Percentiles rank a stretch among this genome's conserved stretches.
Evolutionary conservation across 2,329 filamentous ascomycete species (phyloP).

Genomic region (Colletotrichum tamarilloi): DNA sequence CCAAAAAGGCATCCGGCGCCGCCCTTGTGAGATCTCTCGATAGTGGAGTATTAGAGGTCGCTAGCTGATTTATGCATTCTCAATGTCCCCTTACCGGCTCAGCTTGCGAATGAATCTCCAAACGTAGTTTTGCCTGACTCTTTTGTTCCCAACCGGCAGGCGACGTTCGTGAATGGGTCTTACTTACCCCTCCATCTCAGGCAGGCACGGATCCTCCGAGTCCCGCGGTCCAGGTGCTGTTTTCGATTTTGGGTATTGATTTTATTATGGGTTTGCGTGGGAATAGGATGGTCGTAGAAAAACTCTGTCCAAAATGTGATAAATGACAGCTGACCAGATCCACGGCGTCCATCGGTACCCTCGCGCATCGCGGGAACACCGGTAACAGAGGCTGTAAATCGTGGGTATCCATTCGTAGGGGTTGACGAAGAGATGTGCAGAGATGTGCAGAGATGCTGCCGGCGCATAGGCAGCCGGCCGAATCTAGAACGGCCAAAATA

Average conservation of each 20-base stretch:
- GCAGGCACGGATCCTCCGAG: not conserved
- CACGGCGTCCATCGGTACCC: not conserved
- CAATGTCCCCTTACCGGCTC: constrained; percentile 11
- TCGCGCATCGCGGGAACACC: constrained; percentile 20
- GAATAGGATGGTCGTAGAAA: not conserved
- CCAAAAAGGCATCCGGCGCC: not conserved
- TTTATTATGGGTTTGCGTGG: not conserved
- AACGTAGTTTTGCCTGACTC: not conserved
- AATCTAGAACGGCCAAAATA: not conserved
- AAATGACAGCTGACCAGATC: constrained; percentile 29
- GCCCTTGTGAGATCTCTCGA: not conserved
- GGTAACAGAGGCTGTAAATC: not conserved
- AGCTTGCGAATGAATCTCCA: not conserved
- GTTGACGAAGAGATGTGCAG: too few species aligned
- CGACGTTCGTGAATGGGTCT: not conserved
- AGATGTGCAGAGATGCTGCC: not conserved
- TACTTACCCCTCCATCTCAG: constrained; percentile 1
- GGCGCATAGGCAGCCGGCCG: not conserved
- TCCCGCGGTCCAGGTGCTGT: not conserved
- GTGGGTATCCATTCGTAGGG: not conserved
- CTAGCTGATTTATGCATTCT: not conserved
- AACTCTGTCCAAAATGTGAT: not conserved
- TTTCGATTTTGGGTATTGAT: not conserved
- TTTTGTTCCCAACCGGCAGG: not conserved
- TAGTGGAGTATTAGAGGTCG: not conserved